A percentile compares a stretch with the other conserved stretches of the same genome.
These are phyloP conservation scores for Cylindrotheca fusiformis DNA, from an alignment of 108 stramenopile species.

Conservation along the genomic window DNA sequence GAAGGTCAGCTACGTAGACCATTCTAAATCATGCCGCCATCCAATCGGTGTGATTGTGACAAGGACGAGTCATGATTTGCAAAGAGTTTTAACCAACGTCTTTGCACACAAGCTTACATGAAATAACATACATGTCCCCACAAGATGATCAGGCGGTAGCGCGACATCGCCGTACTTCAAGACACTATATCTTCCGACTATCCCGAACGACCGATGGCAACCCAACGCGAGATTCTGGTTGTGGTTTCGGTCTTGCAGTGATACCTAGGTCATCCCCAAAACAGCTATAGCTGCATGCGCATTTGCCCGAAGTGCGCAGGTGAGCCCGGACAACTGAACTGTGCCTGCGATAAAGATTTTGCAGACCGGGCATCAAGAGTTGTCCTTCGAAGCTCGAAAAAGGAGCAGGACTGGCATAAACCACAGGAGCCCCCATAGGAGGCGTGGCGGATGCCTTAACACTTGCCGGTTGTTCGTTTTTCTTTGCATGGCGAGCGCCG, in stretches of 20 bases:
- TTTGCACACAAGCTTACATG: background rate
- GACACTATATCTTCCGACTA: background rate
- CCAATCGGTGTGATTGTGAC: constrained; percentile 20
- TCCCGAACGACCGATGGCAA: constrained; percentile 1
- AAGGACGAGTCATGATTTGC: constrained; percentile 1
- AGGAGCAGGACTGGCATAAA: constrained; percentile 82
- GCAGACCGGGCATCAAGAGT: constrained; percentile 70
- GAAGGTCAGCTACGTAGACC: too few species aligned
- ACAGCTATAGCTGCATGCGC: constrained; percentile 26
- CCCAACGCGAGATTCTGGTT: background rate
- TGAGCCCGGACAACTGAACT: constrained; percentile 45
- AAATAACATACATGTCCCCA: too few species aligned
- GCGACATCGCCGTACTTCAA: constrained; percentile 23
- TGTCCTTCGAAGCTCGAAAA: constrained; percentile 67
- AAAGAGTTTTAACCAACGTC: background rate
- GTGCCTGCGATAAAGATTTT: constrained; percentile 71
- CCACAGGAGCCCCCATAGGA: constrained; percentile 61
- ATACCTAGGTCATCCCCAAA: constrained; percentile 37
- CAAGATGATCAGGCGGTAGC: constrained; percentile 34
- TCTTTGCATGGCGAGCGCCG: constrained; percentile 36
- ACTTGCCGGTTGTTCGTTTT: constrained; percentile 23
- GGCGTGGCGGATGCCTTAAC: constrained; percentile 21
- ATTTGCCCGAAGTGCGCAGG: constrained; percentile 21
- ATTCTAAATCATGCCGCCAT: too few species aligned
- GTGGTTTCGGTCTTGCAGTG: background rate